Percentiles rank a stretch among this genome's conserved stretches.
Conservation (phyloP, 495 filamentous ascomycete species). For the Amniculicola lignicola region DNA sequence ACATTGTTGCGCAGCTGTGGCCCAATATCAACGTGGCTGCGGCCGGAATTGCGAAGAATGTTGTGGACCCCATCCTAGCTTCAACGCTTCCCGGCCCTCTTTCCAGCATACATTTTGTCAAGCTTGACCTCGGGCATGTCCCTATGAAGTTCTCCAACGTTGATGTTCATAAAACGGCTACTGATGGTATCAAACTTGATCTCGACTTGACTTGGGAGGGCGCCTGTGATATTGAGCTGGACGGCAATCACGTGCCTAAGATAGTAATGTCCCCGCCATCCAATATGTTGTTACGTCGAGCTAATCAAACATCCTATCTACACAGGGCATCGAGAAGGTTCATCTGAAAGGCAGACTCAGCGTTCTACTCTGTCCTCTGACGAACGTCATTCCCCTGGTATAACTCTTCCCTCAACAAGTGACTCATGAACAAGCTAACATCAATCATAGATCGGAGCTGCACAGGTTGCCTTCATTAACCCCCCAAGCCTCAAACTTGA, state of each 20-base stretch:
- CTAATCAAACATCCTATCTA: background rate
- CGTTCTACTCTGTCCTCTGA: constrained; percentile 44
- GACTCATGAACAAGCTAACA: constrained; percentile 3
- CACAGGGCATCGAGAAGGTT: constrained; percentile 45
- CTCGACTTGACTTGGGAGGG: constrained; percentile 46
- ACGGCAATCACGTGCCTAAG: constrained; percentile 43
- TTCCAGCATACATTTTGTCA: constrained; percentile 41
- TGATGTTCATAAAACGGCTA: constrained; percentile 42
- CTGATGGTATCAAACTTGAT: constrained; percentile 46
- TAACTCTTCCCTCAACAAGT: background rate
- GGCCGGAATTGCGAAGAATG: constrained; percentile 41
- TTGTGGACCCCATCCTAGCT: constrained; percentile 45
- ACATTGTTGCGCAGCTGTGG: constrained; percentile 47
- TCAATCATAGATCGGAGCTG: constrained; percentile 43
- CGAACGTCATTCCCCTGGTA: constrained; percentile 45
- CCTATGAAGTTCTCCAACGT: constrained; percentile 43
- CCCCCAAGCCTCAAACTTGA: constrained; percentile 42
- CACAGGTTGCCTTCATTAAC: constrained; percentile 48
- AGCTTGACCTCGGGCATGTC: constrained; percentile 43
- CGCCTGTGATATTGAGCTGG: constrained; percentile 44
- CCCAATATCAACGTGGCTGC: constrained; percentile 45
- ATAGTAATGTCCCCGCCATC: constrained; percentile 31
- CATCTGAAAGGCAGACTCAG: constrained; percentile 44
- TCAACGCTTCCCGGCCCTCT: constrained; percentile 43
- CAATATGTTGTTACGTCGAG: background rate